Evolutionary conservation across 192 early-diverging fungal species (phyloP), one percentile per base, ranked within the genome.

Genomic region (Mortierella alpina): DNA sequence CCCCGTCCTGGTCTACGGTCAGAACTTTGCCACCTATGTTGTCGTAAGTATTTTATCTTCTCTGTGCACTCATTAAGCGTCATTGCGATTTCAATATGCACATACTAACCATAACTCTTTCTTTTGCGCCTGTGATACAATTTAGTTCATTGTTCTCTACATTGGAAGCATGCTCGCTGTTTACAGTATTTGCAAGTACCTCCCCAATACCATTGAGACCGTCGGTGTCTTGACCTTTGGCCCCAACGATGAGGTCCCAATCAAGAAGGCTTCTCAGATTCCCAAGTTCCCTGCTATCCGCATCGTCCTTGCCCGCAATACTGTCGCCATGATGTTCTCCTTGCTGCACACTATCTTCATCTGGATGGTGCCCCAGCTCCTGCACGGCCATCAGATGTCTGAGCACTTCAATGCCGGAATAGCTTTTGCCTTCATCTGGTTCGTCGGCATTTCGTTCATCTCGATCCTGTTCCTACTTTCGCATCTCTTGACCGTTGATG

Each of bases 351-450:
- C 70, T 5, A 58, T 80, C 49, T 57, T 68, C 40, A 80, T 80
- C 66, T 80, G 77, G 77, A 80, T 80, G 77, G 77, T 72, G 11
- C 77, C 77, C 6, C 77, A 80, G n/a, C 70, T 80, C 31, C 22
- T 80, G 58, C 47, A 55, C 47, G 66, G 70, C 8, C 69, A 72
- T 45, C 77, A 80, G 42, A 72, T 80, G 70, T 72, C 70, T 5
- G 65, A 66, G 4, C 58, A 80, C 54, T 80, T 50, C 60, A 80
- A 72, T 51, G 77, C 54, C 17, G 77, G 77, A 2, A 63, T 72
- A 11, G 77, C 77, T 9, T 80, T 80, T 58, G 69, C 59, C 13
- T 80, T 80, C 44, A 62, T 80, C 53, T 80, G 77, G 77, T 63
- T 80, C 70, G 64, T 66, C 7, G 77, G 77, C 59, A 42, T 66